Evolutionary conservation across 768 basidiomycete species (phyloP), one percentile per base, ranked within the genome.

Genomic region (Trametopsis cervina): DNA sequence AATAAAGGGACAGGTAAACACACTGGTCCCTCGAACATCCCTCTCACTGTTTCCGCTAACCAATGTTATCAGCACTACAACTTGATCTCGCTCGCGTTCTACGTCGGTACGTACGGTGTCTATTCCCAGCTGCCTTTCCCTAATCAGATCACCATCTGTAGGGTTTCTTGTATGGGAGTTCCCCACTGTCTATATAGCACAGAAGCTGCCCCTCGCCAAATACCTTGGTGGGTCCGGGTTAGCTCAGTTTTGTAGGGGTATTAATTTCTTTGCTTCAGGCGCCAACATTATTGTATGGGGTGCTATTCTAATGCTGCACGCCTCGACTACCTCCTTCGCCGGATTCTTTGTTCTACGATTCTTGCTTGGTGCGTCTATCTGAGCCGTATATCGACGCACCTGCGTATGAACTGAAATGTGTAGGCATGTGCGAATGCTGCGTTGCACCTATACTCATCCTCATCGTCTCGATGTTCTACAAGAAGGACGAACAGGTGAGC

Each of bases 371-470:
- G 52, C 18, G 67, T 52, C 11, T 11, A 13, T 23, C 9, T 40
- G 5, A 29, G 33, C 2, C 4, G 10, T 12, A 21, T 40, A n/a
- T 11, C 36, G 24, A 36, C 4, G 18, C 7, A n/a, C 13, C 13
- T 18, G 39, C 40, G n/a, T n/a, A n/a, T n/a, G n/a, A n/a, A n/a
- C 40, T 15, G 7, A 29, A 20, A 25, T n/a, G 24, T 22, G 7
- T 27, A 82, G 81, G 81, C 33, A 81, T 83, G 81, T 77, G 76
- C 57, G 82, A 85, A 60, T 73, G 72, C 52, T 81, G 80, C 55
- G 82, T 83, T 12, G 73, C 78, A 4, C 82, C 82, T 0, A 77
- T 72, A 54, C 65, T 83, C 26, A 77, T 84, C 60, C 63, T 82
- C 44, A 72, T 83, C 33, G 72, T 82, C 36, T 75, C 78, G 9